A percentile compares a stretch with the other conserved stretches of the same genome.
phyloP scores from a whole-genome alignment of 2,329 filamentous ascomycete genomes.

The Botrytis paeoniae region DNA sequence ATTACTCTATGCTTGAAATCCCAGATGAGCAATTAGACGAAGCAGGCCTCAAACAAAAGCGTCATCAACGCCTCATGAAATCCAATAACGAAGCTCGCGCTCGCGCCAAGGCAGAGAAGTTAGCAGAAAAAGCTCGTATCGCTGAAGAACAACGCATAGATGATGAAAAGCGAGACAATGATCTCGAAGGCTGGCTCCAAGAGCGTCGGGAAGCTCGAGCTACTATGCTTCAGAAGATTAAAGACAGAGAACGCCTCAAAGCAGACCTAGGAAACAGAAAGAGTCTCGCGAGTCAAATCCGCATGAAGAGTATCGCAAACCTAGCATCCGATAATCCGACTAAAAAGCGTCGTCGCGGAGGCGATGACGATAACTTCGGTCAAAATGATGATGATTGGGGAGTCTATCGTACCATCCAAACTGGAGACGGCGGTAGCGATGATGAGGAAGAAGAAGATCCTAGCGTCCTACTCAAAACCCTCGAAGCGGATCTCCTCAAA shows the following conservation, averaged over 20 bases:
- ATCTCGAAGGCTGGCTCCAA: constrained; percentile 83
- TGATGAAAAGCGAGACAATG: constrained; percentile 75
- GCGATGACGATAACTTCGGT: constrained; percentile 94
- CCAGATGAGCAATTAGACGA: constrained; percentile 94
- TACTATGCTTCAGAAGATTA: constrained; percentile 76
- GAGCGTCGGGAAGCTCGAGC: constrained; percentile 73
- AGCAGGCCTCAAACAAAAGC: constrained; percentile 84
- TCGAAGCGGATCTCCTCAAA: constrained; percentile 81
- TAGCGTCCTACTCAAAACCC: constrained; percentile 64
- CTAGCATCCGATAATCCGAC: constrained; percentile 83
- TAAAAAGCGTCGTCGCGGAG: constrained; percentile 80
- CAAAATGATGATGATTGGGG: constrained; percentile 98
- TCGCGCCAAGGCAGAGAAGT: constrained; percentile 94
- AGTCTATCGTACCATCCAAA: constrained; percentile 89
- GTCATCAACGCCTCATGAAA: constrained; percentile 88
- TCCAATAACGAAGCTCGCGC: constrained; percentile 90
- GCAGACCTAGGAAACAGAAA: constrained; percentile 95
- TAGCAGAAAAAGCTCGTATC: constrained; percentile 79
- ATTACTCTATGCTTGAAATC: constrained; percentile 83
- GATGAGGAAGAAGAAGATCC: constrained; percentile 92
- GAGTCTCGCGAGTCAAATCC: constrained; percentile 90
- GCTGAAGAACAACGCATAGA: constrained; percentile 83
- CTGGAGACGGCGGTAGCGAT: constrained; percentile 78
- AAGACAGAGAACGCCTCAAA: constrained; percentile 88
- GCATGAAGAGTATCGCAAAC: constrained; percentile 97